Evolutionary conservation across 1,284 basidiomycete genomes (phyloP), one percentile per base, ranked within the genome.

Genomic region (Leccinum subrobustum): DNA sequence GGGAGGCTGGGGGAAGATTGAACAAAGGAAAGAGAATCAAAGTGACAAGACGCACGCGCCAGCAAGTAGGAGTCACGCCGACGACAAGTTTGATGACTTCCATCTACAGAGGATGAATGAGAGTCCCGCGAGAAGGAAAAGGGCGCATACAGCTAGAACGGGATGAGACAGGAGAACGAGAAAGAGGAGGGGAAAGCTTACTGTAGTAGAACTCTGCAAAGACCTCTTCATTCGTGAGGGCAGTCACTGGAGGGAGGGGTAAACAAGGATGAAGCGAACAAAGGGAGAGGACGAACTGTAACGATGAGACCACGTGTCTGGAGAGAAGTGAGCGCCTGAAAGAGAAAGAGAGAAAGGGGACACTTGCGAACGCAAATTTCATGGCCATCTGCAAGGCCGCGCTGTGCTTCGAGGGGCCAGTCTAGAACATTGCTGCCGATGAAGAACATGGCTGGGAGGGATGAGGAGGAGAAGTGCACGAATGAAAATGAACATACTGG

Each of bases 181-280:
- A 6, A 12, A 3, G 23, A 1, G 9, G 3, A 31, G 18, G 20
- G 23, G 8, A 4, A 73, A 44, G 42, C 81, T 52, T 62, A 82
- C 82, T 88, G 78, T 92, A 94, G 59, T 87, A 91, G 35, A 95
- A 80, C 72, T 93, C 91, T 11, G 91, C 91, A 54, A 93, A 90
- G 27, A 88, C 89, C 68, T 91, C 77, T 67, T 86, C 78, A 71
- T 88, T 93, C 50, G 83, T 77, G 52, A 92, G 80, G 8, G 87
- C 81, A 9, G 92, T 94, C 76, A 90, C 82, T 84, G 39, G 2
- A 57, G 6, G 5, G 23, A 29, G 54, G 47, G 12, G 20, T 55
- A 44, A 57, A 57, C 27, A 8, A 29, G 31, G 31, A 25, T 3
- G 2, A 27, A 1, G 9, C 6, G n/a, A 6, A 1, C 3, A 54